A percentile compares a stretch with the other conserved stretches of the same genome.
Evolutionary conservation across 2,329 filamentous ascomycete species (phyloP).

Genomic region (Claviceps sp.): DNA sequence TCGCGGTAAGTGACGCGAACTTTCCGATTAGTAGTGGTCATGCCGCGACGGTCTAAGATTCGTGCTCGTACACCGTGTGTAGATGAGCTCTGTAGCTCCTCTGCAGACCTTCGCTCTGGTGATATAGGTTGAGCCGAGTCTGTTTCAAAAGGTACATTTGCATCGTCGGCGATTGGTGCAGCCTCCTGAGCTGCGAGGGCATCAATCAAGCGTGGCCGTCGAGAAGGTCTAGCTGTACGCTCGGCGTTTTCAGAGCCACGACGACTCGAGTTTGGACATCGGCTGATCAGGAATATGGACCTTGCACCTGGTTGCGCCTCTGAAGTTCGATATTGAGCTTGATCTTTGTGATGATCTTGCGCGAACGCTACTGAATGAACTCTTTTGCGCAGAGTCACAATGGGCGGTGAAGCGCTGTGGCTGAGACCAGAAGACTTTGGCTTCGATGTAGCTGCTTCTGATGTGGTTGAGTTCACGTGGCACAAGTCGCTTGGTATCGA

Average conservation of each 20-base stretch:
- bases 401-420: background rate
- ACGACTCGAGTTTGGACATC: background rate
- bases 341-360: background rate
- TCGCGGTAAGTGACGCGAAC: constrained; percentile 24
- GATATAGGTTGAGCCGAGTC: background rate
- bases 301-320: background rate
- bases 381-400: constrained; percentile 1
- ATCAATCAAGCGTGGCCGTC: constrained; percentile 9
- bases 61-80: constrained; percentile 10
- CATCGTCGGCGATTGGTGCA: background rate
- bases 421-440: background rate
- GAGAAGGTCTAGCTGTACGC: background rate
- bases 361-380: constrained; percentile 3
- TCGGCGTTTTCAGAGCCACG: background rate
- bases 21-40: constrained; percentile 16
- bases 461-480: background rate
- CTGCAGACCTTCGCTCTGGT: background rate
- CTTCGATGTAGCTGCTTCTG: background rate
- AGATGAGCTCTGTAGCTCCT: background rate
- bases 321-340: background rate
- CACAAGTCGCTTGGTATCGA: background rate
- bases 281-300: background rate
- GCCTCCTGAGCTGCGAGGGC: constrained; percentile 8
- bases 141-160: background rate
- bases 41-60: constrained; percentile 13